A percentile compares a stretch with the other conserved stretches of the same genome.
These are phyloP conservation scores for Didymosphaeria variabile DNA, from an alignment of 2,329 filamentous ascomycete genomes.

Conservation along the genomic window DNA sequence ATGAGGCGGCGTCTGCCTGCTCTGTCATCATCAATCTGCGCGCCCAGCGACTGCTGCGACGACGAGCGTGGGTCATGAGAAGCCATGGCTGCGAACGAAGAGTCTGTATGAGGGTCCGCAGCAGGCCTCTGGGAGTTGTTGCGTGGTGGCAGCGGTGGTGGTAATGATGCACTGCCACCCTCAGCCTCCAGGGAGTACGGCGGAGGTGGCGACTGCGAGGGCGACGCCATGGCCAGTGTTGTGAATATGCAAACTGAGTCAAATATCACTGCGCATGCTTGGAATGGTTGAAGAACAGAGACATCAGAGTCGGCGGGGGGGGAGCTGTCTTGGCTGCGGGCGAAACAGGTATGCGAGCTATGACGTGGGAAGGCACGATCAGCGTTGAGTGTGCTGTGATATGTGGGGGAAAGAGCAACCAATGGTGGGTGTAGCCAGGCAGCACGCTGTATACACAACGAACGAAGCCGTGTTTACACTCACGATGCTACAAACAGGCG, in stretches of 20 bases:
- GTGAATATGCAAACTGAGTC: not conserved
- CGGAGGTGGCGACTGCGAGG: slow-evolving; percentile 16
- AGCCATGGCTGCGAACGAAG: slow-evolving; percentile 37
- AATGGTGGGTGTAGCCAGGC: not conserved
- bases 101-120: slow-evolving; percentile 30
- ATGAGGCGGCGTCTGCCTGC: slow-evolving; percentile 67
- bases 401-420: not conserved
- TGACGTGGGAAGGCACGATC: slow-evolving; percentile 12
- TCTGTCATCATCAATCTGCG: slow-evolving; percentile 41
- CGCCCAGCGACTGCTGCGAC: slow-evolving; percentile 57
- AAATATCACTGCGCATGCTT: not conserved
- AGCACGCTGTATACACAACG: not conserved
- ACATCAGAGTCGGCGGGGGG: not conserved
- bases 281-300: not conserved
- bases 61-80: slow-evolving; percentile 55
- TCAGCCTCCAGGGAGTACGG: slow-evolving; percentile 16
- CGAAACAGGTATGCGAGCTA: slow-evolving; percentile 11
- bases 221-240: slow-evolving; percentile 22
- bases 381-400: not conserved
- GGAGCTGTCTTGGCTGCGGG: not conserved
- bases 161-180: slow-evolving; percentile 33
- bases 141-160: slow-evolving; percentile 44
- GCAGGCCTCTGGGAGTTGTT: slow-evolving; percentile 12
- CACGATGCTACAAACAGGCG: too few species aligned
- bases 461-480: too few species aligned